Evolutionary conservation across 106 monocot species (phyloP).

Genomic region (Gastrodia elata): DNA sequence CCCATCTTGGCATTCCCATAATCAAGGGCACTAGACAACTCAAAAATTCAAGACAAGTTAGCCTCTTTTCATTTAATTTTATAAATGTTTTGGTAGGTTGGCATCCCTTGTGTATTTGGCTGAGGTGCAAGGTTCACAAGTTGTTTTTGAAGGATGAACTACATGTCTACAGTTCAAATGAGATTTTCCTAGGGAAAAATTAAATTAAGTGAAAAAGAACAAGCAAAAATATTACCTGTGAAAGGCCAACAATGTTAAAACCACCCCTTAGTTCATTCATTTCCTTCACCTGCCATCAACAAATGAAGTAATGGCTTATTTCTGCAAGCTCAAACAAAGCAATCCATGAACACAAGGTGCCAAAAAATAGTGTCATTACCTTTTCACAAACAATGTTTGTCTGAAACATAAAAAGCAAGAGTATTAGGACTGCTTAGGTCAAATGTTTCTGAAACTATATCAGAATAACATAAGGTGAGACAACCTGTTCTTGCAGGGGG

Average conservation of each 20-base stretch:
- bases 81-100: neutral
- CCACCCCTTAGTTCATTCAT: constrained; percentile 65
- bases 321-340: neutral
- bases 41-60: too few species aligned
- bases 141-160: neutral
- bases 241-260: constrained; percentile 89
- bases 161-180: neutral
- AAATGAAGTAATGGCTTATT: neutral
- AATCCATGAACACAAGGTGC: neutral
- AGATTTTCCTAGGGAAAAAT: neutral
- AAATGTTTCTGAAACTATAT: neutral
- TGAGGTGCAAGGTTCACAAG: neutral
- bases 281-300: constrained; percentile 51
- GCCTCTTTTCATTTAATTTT: too few species aligned
- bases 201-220: neutral
- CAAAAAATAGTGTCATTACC: constrained; percentile 27
- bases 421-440: neutral
- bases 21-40: too few species aligned
- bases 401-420: constrained; percentile 27
- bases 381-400: constrained; percentile 52
- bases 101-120: neutral
- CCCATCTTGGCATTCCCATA: too few species aligned
- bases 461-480: constrained; percentile 1
- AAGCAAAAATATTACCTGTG: constrained; percentile 45
- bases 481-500: constrained; percentile 70